Base-by-base conservation (phyloP, 805 yeast genomes). In the Wickerhamia fluorescens region DNA sequence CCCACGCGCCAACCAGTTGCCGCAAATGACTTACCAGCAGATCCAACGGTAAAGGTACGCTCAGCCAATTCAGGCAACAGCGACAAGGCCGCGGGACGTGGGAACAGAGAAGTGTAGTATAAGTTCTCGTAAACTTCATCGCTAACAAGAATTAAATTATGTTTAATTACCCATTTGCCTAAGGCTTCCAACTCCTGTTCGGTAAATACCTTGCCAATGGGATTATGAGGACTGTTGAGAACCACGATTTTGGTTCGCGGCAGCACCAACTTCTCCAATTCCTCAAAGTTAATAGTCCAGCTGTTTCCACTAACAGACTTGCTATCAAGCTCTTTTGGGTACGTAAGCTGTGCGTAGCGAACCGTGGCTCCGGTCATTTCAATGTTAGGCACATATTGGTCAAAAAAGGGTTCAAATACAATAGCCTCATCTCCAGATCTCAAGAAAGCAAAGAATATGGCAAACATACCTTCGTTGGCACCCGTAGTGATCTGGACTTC, bases 1-100 rank as follows among this genome's bases (percentile, higher is more conserved):
- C 98, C 98, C 30, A 92, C 73, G 66, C 98, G 78, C 96, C 97
- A 92, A 30, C 98, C 98, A 8, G 98, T 92, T 24, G 95, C 95
- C n/a, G 96, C 95, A 62, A 92, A 92, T 0, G 95, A 77, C 57
- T 92, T 92, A 39, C 98, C 98, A 5, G 96, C 98, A 16, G 96
- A 85, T 1, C 97, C 97, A 14, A 92, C 94, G 3, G 96, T 79
- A 32, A 92, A 60, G 0, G 96, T 85, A 47, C 87, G 65, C 34
- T 74, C 73, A 16, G 73, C 78, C 35, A 87, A 71, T 45, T 87
- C 95, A 4, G 89, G 88, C 38, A 62, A 55, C 7, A 34, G 29
- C 4, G 78, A 65, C 31, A 89, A 60, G 2, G 85, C 75, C 2
- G 96, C 94, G 27, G 92, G 80, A 49, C 97, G 72, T 5, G 89